Evolutionary conservation across 441 rosid genomes (phyloP).

Genomic region (Croton laevigatus): DNA sequence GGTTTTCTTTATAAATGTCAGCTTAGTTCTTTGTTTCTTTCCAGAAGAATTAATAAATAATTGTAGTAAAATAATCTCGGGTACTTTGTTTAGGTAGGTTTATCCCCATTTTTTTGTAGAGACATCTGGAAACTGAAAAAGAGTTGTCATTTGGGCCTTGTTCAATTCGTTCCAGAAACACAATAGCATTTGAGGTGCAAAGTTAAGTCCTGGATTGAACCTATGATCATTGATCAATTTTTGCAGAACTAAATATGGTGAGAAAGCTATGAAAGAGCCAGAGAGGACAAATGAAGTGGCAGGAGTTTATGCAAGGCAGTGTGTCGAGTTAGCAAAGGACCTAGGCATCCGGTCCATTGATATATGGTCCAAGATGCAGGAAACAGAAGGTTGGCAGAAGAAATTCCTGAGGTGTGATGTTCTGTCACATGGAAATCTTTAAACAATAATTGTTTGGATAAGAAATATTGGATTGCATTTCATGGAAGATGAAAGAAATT

Average conservation of each 20-base stretch:
- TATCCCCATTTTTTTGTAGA: neutral
- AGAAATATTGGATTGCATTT: neutral
- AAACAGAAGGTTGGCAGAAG: conserved; percentile 75
- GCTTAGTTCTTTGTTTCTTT: neutral
- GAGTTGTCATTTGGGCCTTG: neutral
- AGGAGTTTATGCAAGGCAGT: conserved; percentile 67
- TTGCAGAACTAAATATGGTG: conserved; percentile 64
- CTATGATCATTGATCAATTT: neutral
- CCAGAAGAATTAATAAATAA: neutral
- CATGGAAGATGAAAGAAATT: neutral
- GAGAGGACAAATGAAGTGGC: conserved; percentile 82
- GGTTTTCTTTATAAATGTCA: too few species aligned
- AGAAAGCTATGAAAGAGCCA: conserved; percentile 62
- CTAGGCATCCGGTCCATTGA: conserved; percentile 52
- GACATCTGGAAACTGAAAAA: neutral
- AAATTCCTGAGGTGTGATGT: conserved; percentile 62
- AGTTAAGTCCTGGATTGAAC: neutral
- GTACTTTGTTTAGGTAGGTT: neutral
- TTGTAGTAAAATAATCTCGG: neutral
- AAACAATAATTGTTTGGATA: neutral
- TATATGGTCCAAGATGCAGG: conserved; percentile 93
- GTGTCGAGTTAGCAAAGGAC: conserved; percentile 65
- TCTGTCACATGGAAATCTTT: neutral
- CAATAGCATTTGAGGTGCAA: neutral
- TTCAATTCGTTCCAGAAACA: neutral